Evolutionary conservation across 1,139 yeast genomes (phyloP).

Genomic region (Candida tropicalis): DNA sequence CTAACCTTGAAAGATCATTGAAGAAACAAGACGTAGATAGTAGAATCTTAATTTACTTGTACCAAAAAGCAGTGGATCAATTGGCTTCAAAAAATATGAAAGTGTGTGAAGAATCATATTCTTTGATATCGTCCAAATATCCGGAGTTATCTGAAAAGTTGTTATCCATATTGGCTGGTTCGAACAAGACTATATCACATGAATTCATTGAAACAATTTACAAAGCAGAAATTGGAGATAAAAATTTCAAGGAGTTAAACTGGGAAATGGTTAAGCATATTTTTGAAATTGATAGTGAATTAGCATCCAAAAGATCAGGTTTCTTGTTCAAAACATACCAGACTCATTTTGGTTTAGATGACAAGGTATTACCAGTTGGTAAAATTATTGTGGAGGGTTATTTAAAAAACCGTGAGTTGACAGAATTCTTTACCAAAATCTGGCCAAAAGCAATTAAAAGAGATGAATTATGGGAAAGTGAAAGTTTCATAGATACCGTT

Average conservation of each 20-base stretch:
- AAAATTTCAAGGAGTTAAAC: conserved; percentile 22
- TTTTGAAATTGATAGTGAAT: conserved; percentile 51
- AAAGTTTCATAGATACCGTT: conserved; percentile 35
- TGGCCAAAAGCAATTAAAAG: conserved; percentile 45
- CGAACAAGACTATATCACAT: conserved; percentile 52
- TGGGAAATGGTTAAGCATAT: conserved; percentile 51
- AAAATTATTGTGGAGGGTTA: conserved; percentile 48
- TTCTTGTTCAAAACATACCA: conserved; percentile 23
- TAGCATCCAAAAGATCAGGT: conserved; percentile 45
- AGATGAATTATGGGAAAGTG: conserved; percentile 27
- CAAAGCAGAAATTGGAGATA: conserved; percentile 27
- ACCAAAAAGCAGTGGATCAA: conserved; percentile 27
- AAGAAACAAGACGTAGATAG: conserved; percentile 16
- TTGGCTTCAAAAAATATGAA: conserved; percentile 29
- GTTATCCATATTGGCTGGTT: conserved; percentile 37
- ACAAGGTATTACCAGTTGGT: conserved; percentile 27
- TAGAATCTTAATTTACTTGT: conserved; percentile 25
- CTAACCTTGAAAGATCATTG: conserved; percentile 24
- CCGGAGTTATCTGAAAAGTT: conserved; percentile 40
- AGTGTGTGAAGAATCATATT: conserved; percentile 48
- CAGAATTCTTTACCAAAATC: conserved; percentile 43
- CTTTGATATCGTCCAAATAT: conserved; percentile 33
- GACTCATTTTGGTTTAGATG: conserved; percentile 12
- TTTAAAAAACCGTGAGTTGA: conserved; percentile 61
- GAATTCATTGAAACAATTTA: conserved; percentile 44